Evolutionary conservation across 306 rosid species (phyloP).

Genomic region (Cajanus cajan): DNA sequence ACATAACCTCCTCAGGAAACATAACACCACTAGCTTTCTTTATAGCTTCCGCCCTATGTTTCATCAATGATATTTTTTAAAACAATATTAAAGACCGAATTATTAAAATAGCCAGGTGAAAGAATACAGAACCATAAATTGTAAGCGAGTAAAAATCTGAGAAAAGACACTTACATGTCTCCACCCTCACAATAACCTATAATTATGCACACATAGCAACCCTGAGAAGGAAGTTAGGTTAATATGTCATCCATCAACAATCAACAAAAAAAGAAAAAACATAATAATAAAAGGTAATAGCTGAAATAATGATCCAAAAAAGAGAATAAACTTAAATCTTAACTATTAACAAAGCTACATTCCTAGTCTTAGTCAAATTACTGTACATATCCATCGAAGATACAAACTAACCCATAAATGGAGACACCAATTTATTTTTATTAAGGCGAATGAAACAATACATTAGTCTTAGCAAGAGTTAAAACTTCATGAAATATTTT

Average conservation of each 20-base stretch:
- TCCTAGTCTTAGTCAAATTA: neutral
- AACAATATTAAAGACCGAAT: conserved; percentile 13
- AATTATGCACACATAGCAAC: conserved; percentile 93
- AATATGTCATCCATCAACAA: conserved; percentile 9
- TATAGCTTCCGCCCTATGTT: conserved; percentile 75
- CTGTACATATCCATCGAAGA: neutral
- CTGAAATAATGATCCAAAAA: conserved; percentile 3
- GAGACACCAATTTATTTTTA: neutral
- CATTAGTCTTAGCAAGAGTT: neutral
- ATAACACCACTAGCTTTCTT: conserved; percentile 65
- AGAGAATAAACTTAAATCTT: neutral
- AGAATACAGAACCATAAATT: conserved; percentile 18
- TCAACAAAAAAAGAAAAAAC: conserved; percentile 5
- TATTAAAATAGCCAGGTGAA: conserved; percentile 29
- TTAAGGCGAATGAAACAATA: neutral
- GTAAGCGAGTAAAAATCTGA: neutral
- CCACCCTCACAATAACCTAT: conserved; percentile 92
- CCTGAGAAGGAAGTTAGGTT: conserved; percentile 52
- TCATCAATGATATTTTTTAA: conserved; percentile 25
- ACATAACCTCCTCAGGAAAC: conserved; percentile 81
- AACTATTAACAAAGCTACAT: neutral
- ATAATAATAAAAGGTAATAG: neutral
- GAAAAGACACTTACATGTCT: conserved; percentile 71
- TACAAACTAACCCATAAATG: neutral
- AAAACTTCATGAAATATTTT: neutral